Evolutionary conservation across 164 flowering plant genomes (phyloP).

Genomic region (Chimonanthus praecox): DNA sequence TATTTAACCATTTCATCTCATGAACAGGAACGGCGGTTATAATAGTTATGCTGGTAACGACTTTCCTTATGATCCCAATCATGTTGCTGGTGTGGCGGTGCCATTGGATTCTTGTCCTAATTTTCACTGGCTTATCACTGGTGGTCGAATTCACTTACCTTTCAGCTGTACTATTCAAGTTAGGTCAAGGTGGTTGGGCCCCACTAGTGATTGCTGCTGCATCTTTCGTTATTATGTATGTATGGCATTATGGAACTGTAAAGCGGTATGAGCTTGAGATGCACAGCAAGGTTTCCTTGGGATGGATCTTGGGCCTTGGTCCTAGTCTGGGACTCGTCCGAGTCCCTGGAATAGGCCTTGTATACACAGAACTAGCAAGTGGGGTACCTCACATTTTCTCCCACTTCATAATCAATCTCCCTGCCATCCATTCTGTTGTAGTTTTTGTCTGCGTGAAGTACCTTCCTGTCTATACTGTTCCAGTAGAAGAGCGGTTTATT

Average conservation of each 20-base stretch:
- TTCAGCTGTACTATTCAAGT: constrained; percentile 70
- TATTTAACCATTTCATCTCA: neutral
- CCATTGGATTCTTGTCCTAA: constrained; percentile 72
- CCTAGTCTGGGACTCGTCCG: constrained; percentile 93
- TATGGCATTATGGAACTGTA: constrained; percentile 90
- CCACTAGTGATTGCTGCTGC: constrained; percentile 85
- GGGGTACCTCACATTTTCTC: constrained; percentile 97
- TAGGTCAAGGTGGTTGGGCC: constrained; percentile 97
- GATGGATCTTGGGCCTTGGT: constrained; percentile 93
- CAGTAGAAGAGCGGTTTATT: constrained; percentile 77
- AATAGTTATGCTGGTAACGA: constrained; percentile 77
- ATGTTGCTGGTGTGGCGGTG: constrained; percentile 90
- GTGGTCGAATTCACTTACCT: constrained; percentile 65
- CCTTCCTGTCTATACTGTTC: constrained; percentile 92
- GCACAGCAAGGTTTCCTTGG: constrained; percentile 95
- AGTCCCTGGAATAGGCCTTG: constrained; percentile 94
- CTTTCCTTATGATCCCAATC: constrained; percentile 66
- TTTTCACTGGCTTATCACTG: constrained; percentile 53
- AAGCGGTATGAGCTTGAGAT: constrained; percentile 89
- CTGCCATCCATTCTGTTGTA: constrained; percentile 89
- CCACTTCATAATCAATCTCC: constrained; percentile 90
- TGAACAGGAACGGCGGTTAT: constrained; percentile 79
- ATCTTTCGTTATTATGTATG: constrained; percentile 70
- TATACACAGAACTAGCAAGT: constrained; percentile 87
- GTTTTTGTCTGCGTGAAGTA: constrained; percentile 93